Percentiles rank a stretch among this genome's conserved stretches.
Conservation (phyloP, 2,329 filamentous ascomycete genomes). For the Trichoderma hamatum region DNA sequence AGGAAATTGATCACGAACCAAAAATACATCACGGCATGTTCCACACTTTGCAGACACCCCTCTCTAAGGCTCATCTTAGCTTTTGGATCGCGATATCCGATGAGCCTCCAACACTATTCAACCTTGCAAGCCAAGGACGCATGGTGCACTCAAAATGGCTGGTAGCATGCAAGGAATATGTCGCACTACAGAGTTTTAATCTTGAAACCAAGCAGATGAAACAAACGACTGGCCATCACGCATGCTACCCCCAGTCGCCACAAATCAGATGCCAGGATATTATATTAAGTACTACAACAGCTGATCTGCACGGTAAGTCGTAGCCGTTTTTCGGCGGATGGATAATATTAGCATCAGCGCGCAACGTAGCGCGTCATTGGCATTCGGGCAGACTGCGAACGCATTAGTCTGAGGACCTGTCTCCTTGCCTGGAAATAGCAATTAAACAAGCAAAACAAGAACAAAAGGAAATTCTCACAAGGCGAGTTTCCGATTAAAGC, state of each 20-base stretch:
- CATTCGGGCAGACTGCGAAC: neutral
- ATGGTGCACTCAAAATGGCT: conserved; percentile 18
- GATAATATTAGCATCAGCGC: conserved; percentile 6
- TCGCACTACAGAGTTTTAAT: conserved; percentile 16
- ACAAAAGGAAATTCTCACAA: neutral
- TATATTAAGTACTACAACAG: conserved; percentile 11
- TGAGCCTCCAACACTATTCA: conserved; percentile 17
- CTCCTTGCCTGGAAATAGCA: neutral
- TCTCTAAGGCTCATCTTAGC: neutral
- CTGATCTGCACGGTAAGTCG: conserved; percentile 5
- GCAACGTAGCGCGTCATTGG: neutral
- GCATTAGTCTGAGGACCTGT: neutral
- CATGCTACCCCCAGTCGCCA: conserved; percentile 7
- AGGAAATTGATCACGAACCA: neutral
- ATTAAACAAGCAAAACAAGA: neutral
- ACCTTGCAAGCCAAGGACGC: conserved; percentile 14
- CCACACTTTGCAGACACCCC: neutral
- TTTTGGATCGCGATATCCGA: conserved; percentile 25
- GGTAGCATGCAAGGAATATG: conserved; percentile 16
- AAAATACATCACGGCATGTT: neutral
- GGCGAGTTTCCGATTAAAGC: neutral
- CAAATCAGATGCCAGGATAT: conserved; percentile 8
- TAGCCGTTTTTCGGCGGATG: neutral
- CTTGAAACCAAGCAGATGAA: conserved; percentile 23
- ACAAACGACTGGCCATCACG: conserved; percentile 21